Conservation (phyloP, 1,284 basidiomycete species). For the Puccinia hordei region DNA sequence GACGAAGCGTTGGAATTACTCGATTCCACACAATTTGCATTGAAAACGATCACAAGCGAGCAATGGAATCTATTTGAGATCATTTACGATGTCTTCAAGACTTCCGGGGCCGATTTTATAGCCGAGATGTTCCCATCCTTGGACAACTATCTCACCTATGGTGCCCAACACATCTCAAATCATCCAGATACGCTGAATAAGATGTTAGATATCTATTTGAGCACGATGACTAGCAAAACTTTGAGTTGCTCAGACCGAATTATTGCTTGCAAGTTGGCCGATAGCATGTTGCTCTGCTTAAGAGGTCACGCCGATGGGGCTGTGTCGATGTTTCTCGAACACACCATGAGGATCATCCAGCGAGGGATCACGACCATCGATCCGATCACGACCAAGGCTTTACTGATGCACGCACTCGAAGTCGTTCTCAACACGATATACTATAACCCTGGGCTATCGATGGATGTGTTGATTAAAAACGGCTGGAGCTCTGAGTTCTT, state of each 20-base stretch:
- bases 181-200: conserved; percentile 69
- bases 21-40: conserved; percentile 81
- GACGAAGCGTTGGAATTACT: conserved; percentile 85
- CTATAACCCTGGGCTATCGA: conserved; percentile 76
- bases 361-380: conserved; percentile 61
- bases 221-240: conserved; percentile 70
- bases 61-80: conserved; percentile 86
- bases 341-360: conserved; percentile 65
- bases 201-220: conserved; percentile 80
- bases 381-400: conserved; percentile 65
- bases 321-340: conserved; percentile 67
- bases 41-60: conserved; percentile 71
- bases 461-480: conserved; percentile 71
- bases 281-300: conserved; percentile 77
- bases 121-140: conserved; percentile 83
- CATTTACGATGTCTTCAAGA: conserved; percentile 81
- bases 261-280: conserved; percentile 81
- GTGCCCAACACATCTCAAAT: conserved; percentile 75
- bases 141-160: conserved; percentile 87
- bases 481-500: conserved; percentile 71
- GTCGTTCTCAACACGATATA: conserved; percentile 80
- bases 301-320: conserved; percentile 74
- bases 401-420: conserved; percentile 76
- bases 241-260: conserved; percentile 80
- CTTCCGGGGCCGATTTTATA: conserved; percentile 77